Evolutionary conservation across 2,329 filamentous ascomycete species (phyloP).

Genomic region (Ceratocystis smalleyi): DNA sequence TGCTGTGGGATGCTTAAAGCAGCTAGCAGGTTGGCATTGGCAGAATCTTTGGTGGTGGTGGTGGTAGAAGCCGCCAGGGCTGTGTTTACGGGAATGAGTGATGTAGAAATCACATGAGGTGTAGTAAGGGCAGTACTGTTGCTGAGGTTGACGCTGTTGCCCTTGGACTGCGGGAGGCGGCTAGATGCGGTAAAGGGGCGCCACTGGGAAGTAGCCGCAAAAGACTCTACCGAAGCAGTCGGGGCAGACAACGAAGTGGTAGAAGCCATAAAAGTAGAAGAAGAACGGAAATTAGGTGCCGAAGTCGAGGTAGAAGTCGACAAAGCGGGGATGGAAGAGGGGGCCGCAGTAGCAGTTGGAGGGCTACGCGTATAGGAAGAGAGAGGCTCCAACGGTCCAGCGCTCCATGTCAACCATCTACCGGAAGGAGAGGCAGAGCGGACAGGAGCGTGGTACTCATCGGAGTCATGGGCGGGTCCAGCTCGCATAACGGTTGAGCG

Average conservation of each 20-base stretch:
- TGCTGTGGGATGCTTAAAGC: not conserved
- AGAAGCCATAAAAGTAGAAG: not conserved
- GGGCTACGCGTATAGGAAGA: not conserved
- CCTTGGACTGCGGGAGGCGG: not conserved
- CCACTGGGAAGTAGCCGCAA: not conserved
- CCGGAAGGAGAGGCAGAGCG: not conserved
- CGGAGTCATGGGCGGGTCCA: not conserved
- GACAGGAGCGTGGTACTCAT: not conserved
- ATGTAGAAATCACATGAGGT: not conserved
- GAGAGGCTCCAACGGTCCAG: not conserved
- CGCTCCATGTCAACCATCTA: constrained; percentile 1
- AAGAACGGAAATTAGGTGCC: not conserved
- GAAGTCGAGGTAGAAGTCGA: not conserved
- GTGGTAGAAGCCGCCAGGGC: not conserved
- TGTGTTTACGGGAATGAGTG: not conserved
- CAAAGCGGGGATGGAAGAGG: not conserved
- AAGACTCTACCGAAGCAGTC: not conserved
- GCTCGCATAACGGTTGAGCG: not conserved
- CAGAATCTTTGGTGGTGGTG: not conserved
- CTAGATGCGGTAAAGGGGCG: not conserved
- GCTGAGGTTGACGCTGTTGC: not conserved
- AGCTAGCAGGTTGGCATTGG: not conserved
- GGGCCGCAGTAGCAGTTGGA: not conserved
- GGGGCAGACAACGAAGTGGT: not conserved
- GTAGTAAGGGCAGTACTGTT: not conserved